Evolutionary conservation across 345 rosid species (phyloP).

Genomic region (Linum tenue): DNA sequence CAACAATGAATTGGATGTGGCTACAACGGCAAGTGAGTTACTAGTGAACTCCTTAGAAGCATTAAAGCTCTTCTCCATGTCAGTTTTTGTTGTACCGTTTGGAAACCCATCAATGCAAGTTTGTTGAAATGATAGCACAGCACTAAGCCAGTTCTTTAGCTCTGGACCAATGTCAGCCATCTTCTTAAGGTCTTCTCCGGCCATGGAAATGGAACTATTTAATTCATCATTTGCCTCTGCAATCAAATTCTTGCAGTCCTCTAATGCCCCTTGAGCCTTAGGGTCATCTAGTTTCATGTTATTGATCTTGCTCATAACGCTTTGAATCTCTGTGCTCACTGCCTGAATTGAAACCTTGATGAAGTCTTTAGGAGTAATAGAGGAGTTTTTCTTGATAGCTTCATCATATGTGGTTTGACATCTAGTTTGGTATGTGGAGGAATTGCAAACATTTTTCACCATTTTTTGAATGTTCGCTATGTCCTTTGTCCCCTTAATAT

Average conservation of each 20-base stretch:
- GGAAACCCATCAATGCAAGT: conserved; percentile 77
- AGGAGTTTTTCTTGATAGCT: conserved; percentile 17
- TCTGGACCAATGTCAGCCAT: conserved; percentile 23
- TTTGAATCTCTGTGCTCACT: conserved; percentile 25
- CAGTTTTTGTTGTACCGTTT: conserved; percentile 47
- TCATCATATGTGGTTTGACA: conserved; percentile 41
- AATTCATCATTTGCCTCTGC: conserved; percentile 53
- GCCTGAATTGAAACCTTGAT: conserved; percentile 46
- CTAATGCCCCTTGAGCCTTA: conserved; percentile 47
- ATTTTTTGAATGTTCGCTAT: conserved; percentile 18
- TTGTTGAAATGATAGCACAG: conserved; percentile 70
- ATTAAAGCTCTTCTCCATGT: conserved; percentile 37
- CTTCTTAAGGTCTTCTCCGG: conserved; percentile 21
- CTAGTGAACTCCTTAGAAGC: conserved; percentile 47
- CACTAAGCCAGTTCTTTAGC: conserved; percentile 63
- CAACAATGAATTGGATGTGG: not conserved
- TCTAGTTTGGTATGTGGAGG: conserved; percentile 37
- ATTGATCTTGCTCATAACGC: conserved; percentile 29
- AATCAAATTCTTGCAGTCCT: conserved; percentile 46
- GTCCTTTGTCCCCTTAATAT: not conserved
- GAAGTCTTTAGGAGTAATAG: conserved; percentile 32
- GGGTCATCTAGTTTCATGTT: conserved; percentile 27
- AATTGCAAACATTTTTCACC: conserved; percentile 38
- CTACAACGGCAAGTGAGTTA: conserved; percentile 64
- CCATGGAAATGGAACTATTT: conserved; percentile 15